Base-by-base conservation (phyloP, 169 alveolate species). In the Plasmodium coatneyi region DNA sequence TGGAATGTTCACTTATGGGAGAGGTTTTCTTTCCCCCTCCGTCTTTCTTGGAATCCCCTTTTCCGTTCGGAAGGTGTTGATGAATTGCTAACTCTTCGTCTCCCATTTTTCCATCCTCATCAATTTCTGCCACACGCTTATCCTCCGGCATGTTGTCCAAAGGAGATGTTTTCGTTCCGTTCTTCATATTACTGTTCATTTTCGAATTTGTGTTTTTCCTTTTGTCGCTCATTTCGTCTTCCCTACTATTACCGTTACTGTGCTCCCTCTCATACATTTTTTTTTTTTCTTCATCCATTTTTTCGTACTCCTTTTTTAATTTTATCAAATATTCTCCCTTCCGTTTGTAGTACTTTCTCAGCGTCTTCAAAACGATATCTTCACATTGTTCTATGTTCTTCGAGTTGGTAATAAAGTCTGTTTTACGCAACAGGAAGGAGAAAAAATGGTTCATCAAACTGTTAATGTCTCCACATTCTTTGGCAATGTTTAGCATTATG, bases 371-470 rank as follows among this genome's bases (percentile, higher is more conserved):
- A 56, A 97, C 96, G 66, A 96, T 82, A 7, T 87, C 84, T 83
- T 92, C 94, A 56, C 96, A 98, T 84, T 93, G 92, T 43, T 95
- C 98, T 79, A 86, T 86, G 74, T 84, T 92, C 72, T 52, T 66
- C 96, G 89, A 95, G 84, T 96, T 97, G 16, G 98, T 82, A 95
- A 95, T 98, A 96, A 98, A 98, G 95, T 98, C 99, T 25, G 99
- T 98, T 95, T 98, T 98, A 70, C 99, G 95, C 71, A 97, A 96
- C 92, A 99, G 96, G 95, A 99, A 99, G 14, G 99, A 98, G 96
- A 98, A 99, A 89, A 99, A 96, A 74, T 96, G 92, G 83, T 98
- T 98, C 93, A 98, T 96, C 87, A 99, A 97, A 32, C 95, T 96
- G 43, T 99, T 99, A 52, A 99, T 98, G 28, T 99, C 99, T 66